These are phyloP conservation scores for Malus fusca DNA, from an alignment of 306 rosid genomes.

Conservation along the genomic window DNA sequence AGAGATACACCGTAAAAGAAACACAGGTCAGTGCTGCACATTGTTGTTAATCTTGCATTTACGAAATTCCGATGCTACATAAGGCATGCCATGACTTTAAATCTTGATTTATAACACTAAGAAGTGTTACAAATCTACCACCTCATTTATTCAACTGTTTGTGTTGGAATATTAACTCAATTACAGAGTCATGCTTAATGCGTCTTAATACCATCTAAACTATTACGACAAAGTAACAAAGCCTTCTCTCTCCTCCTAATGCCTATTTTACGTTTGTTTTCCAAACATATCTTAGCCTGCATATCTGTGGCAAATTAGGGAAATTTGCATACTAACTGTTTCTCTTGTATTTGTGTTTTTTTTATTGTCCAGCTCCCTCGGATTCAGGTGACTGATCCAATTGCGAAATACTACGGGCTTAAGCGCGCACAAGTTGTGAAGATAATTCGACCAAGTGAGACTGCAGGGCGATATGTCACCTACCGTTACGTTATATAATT, in stretches of 20 bases:
- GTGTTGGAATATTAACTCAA: neutral
- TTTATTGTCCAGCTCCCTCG: constrained; percentile 58
- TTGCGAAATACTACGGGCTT: constrained; percentile 79
- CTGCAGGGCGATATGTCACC: constrained; percentile 82
- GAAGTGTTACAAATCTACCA: neutral
- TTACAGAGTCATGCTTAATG: too few relatives aligned
- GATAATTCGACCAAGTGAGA: constrained; percentile 77
- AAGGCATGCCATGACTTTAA: neutral
- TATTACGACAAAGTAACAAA: neutral
- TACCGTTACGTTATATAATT: constrained; percentile 62
- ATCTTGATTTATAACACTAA: neutral
- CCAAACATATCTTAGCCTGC: neutral
- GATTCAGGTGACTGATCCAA: constrained; percentile 74
- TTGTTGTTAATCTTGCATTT: neutral
- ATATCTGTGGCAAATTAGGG: neutral
- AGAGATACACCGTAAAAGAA: constrained; percentile 81
- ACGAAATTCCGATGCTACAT: neutral
- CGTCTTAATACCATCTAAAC: neutral
- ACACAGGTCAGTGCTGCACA: constrained; percentile 48
- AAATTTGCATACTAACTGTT: neutral
- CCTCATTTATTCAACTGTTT: neutral
- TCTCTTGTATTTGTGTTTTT: neutral
- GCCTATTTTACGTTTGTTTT: neutral
- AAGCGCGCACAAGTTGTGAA: constrained; percentile 93
- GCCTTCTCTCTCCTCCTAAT: neutral